Evolutionary conservation across 306 rosid species (phyloP).

Genomic region (Clitoria ternatea): DNA sequence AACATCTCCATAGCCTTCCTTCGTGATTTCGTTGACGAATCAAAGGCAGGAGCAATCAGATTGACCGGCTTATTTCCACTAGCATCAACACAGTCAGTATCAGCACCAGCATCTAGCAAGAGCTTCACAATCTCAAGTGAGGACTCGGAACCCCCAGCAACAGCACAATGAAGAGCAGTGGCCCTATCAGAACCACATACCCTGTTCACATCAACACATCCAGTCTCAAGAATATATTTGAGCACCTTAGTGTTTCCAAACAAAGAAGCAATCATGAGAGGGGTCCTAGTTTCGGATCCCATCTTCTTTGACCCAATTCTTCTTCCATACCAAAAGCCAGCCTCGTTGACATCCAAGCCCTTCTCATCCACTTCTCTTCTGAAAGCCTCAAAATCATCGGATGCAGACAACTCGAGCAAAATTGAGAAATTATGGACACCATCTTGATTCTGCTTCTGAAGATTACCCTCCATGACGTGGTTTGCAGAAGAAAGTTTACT

Average conservation of each 20-base stretch:
- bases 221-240: conserved; percentile 55
- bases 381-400: conserved; percentile 69
- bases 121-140: conserved; percentile 68
- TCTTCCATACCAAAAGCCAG: conserved; percentile 89
- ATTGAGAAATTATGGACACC: conserved; percentile 34
- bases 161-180: conserved; percentile 94
- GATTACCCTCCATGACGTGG: conserved; percentile 55
- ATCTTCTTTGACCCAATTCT: conserved; percentile 85
- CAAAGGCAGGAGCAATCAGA: conserved; percentile 57
- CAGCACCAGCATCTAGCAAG: conserved; percentile 74
- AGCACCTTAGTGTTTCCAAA: conserved; percentile 70
- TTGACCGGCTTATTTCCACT: conserved; percentile 60
- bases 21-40: conserved; percentile 37
- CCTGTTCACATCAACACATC: conserved; percentile 67
- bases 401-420: conserved; percentile 84
- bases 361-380: conserved; percentile 60
- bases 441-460: conserved; percentile 47
- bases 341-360: conserved; percentile 58
- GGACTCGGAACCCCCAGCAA: conserved; percentile 69
- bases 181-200: conserved; percentile 71
- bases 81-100: conserved; percentile 49
- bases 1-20: conserved; percentile 71
- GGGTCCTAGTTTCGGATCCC: conserved; percentile 86
- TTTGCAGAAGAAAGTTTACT: conserved; percentile 43
- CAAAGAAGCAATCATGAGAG: conserved; percentile 91